Evolutionary conservation across 768 basidiomycete genomes (phyloP), one percentile per base, ranked within the genome.

Genomic region (Pholiota microspora): DNA sequence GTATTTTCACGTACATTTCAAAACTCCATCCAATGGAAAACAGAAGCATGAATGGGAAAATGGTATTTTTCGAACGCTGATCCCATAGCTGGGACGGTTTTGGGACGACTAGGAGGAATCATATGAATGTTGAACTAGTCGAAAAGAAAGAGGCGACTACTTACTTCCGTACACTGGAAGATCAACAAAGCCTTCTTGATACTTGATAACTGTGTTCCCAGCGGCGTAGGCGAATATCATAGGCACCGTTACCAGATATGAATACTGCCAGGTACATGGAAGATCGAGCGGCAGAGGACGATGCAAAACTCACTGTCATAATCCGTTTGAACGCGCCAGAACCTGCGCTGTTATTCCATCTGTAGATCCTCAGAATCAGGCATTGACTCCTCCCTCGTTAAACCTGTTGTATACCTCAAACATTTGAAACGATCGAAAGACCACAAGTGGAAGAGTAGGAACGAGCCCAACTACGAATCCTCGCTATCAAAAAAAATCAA

Each of bases 251-350:
- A 82, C 42, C 21, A 90, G 63, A 62, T 92, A 92, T 2, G 87
- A 81, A 66, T 91, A 92, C 88, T 92, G 58, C 5, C 18, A n/a
- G 21, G 8, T 9, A 40, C 53, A 45, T 58, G 24, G 53, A 53
- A 47, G 50, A 49, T 32, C 28, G 23, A 36, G 5, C 4, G 24
- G 25, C 10, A 45, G 3, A 21, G 10, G 49, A 36, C 16, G 13
- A 36, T 25, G 27, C 4, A 15, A 25, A 21, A 67, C 82, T 52
- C 56, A 91, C 89, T 32, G 88, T 92, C 91, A 93, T 92, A 65
- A 92, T 64, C 24, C 92, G 82, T 68, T 90, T 92, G 73, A 92
- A 92, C 2, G 86, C 79, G n/a, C 88, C 88, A 13, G 84, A 78
- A 55, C 82, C 69, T 2, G 79, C 77, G 1, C 84, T 86, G 25